Evolutionary conservation across 164 flowering plant species (phyloP).

Genomic region (Magnolia kwangsiensis): DNA sequence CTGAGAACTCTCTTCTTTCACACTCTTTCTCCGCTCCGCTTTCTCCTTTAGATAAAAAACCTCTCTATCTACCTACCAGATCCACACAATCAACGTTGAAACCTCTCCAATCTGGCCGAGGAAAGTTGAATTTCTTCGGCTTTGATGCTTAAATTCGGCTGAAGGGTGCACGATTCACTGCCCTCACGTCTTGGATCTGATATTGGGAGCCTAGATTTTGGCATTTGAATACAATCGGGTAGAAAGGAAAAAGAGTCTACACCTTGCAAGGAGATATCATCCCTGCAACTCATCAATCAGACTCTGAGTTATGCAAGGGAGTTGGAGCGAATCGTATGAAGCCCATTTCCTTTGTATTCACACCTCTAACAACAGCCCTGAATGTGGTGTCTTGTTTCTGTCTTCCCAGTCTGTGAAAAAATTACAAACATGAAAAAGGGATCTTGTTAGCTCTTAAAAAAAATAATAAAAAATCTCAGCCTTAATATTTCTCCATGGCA

Average conservation of each 20-base stretch:
- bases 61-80: not conserved
- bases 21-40: not conserved
- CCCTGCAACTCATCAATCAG: slow-evolving; percentile 91
- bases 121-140: not conserved
- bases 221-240: not conserved
- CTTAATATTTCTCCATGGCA: no score
- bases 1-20: no score
- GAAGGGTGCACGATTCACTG: not conserved
- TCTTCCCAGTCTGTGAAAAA: not conserved
- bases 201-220: not conserved
- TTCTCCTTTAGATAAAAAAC: not conserved
- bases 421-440: not conserved
- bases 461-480: no score
- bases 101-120: not conserved
- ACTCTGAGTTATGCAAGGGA: slow-evolving; percentile 94
- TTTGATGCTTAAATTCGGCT: not conserved
- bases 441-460: not conserved
- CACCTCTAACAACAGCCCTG: not conserved
- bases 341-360: not conserved
- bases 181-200: not conserved
- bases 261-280: slow-evolving; percentile 88
- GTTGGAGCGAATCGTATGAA: slow-evolving; percentile 85
- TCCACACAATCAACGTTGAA: not conserved
- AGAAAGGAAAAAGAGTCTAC: slow-evolving; percentile 71
- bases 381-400: not conserved